A percentile compares a stretch with the other conserved stretches of the same genome.
These are phyloP conservation scores for Penicillium maclennaniae DNA, from an alignment of 495 filamentous ascomycete genomes.

Conservation along the genomic window DNA sequence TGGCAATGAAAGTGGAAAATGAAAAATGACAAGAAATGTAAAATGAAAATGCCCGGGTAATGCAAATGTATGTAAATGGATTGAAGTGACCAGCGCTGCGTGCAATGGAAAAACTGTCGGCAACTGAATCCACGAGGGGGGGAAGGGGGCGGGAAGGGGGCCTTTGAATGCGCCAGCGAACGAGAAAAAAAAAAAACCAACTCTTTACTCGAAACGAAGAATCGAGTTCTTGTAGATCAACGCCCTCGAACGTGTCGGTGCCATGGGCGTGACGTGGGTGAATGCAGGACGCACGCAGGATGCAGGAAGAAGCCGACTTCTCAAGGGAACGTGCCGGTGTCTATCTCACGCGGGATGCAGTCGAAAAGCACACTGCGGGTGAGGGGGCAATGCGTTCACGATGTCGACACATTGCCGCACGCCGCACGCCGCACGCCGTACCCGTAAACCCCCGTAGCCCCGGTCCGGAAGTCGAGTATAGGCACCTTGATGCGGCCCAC, in stretches of 20 bases:
- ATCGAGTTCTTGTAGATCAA: neutral
- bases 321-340: neutral
- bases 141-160: neutral
- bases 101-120: neutral
- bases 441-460: no score
- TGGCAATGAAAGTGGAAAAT: neutral
- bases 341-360: neutral
- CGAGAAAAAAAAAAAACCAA: neutral
- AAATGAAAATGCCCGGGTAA: neutral
- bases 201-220: neutral
- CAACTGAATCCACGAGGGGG: neutral
- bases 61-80: neutral
- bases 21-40: neutral
- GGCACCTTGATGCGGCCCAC: no score
- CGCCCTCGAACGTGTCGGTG: neutral
- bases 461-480: no score
- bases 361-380: neutral
- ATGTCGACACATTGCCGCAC: neutral
- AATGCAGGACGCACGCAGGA: neutral
- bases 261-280: neutral
- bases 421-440: neutral
- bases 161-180: neutral
- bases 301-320: neutral
- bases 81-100: no score
- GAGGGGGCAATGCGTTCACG: neutral